A percentile compares a stretch with the other conserved stretches of the same genome.
phyloP scores from a whole-genome alignment of 2,329 filamentous ascomycete species.

The Lecanoromycetidae sp. region DNA sequence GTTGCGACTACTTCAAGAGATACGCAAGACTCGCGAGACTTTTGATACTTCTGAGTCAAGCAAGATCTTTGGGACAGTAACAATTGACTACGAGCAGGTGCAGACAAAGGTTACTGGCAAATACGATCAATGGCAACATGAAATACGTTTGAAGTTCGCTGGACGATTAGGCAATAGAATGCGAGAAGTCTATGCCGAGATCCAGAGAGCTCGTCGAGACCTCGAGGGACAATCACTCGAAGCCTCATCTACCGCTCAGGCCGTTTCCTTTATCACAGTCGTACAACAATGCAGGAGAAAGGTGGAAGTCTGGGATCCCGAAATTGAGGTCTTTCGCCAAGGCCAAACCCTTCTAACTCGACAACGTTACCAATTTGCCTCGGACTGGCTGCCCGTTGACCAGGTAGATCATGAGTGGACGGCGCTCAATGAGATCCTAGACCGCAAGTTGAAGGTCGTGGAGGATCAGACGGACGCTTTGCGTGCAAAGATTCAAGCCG shows the following conservation, averaged over 20 bases:
- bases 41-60: constrained; percentile 96
- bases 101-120: constrained; percentile 98
- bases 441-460: constrained; percentile 87
- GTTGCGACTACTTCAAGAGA: constrained; percentile 93
- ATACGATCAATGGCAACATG: constrained; percentile 98
- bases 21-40: constrained; percentile 85
- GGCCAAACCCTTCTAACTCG: constrained; percentile 84
- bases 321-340: constrained; percentile 91
- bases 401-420: constrained; percentile 96
- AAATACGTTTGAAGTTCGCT: constrained; percentile 89
- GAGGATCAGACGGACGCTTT: constrained; percentile 92
- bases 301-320: constrained; percentile 85
- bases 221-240: constrained; percentile 87
- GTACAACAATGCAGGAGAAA: constrained; percentile 94
- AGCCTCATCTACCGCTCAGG: constrained; percentile 88
- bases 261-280: constrained; percentile 95
- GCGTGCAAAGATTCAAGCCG: constrained; percentile 83
- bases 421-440: constrained; percentile 79
- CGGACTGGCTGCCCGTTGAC: constrained; percentile 89
- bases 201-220: constrained; percentile 79
- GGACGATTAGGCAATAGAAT: constrained; percentile 77
- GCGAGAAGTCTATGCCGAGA: constrained; percentile 81
- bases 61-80: constrained; percentile 83
- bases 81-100: constrained; percentile 95
- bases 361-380: constrained; percentile 85